Evolutionary conservation across 2,329 filamentous ascomycete species (phyloP), one percentile per base, ranked within the genome.

Genomic region (Scedosporium aurantiacum): DNA sequence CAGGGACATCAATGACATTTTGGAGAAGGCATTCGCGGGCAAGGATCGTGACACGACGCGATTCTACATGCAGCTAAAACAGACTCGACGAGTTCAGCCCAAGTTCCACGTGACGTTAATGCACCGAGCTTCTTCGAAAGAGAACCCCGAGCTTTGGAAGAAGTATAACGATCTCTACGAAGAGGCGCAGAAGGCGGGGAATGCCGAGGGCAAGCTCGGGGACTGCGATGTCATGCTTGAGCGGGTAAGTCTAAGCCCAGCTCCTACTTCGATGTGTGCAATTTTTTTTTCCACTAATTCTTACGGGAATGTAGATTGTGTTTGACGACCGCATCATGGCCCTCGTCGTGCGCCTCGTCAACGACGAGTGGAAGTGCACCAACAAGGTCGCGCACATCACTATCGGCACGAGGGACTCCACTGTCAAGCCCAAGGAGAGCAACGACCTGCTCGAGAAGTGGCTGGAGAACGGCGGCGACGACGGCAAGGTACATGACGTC

Each of bases 81-180:
- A 88, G 66, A 82, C 80, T 2, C 82, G 87, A 21, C 89, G 94
- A 61, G 75, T 97, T 5, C 93, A 97, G 73, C 70, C 81, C n/a
- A 81, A 86, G 47, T 99, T 97, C 72, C 94, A 99, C 71, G 90
- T 99, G 62, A 99, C 94, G 0, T 82, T 99, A 45, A 91, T 97
- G 72, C 94, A 99, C 73, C 86, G 87, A 56, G 85, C 87, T 10
- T 78, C 77, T 2, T 76, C 83, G 8, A 78, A 78, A 47, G 75
- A 86, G 32, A 74, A 86, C 65, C 81, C 86, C 0, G 82, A 87
- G 7, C 78, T 93, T 60, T 99, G 94, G 94, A 75, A 87, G 60
- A 82, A 79, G 61, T 93, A 97, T 67, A 72, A 71, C 4, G 75
- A 80, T n/a, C 73, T 89, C 1, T 84, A 89, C 66, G 72, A 72